Evolutionary conservation across 495 filamentous ascomycete genomes (phyloP), one percentile per base, ranked within the genome.

Genomic region (Hyaloscypha finlandica): DNA sequence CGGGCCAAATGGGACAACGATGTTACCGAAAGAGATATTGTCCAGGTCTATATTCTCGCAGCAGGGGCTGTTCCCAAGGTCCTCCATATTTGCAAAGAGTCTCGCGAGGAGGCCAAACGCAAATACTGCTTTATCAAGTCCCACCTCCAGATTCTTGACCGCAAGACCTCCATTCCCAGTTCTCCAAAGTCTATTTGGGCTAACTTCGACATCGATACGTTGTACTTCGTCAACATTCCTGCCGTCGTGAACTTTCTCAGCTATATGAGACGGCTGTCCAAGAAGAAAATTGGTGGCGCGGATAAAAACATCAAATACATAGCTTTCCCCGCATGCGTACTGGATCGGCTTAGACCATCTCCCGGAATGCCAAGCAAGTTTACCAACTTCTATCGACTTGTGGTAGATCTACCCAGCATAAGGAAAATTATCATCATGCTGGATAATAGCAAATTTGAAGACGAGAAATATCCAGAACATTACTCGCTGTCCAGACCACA

Each of bases 181-280:
- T 14, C 30, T 20, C 8, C 5, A 0, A 59, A 37, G 14, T 63
- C 25, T 35, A 66, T 60, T n/a, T 60, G 22, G 22, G 25, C 60
- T 42, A 66, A 66, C 56, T 66, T 48, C 55, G 35, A 22, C 12
- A 60, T 66, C 37, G 64, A 66, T 33, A 60, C 64, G 2, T 6
- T 66, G 19, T 66, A 66, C 56, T 53, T 66, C n/a, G 25, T 35
- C 37, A 60, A 60, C 16, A 30, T 64, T 8, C 52, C 52, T 19
- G 19, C 33, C 3, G 19, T 30, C 4, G 2, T 5, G 6, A 6
- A 57, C 6, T 56, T 64, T 42, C 6, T 25, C 8, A 58, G 62
- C 62, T 66, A 56, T 20, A 22, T 60, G 30, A 19, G 31, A 19
- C 19, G 53, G 6, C 14, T 52, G 9, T 56, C 53, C 16, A 25